phyloP scores from a whole-genome alignment of 305 asterid genomes.

The Ajuga reptans region DNA sequence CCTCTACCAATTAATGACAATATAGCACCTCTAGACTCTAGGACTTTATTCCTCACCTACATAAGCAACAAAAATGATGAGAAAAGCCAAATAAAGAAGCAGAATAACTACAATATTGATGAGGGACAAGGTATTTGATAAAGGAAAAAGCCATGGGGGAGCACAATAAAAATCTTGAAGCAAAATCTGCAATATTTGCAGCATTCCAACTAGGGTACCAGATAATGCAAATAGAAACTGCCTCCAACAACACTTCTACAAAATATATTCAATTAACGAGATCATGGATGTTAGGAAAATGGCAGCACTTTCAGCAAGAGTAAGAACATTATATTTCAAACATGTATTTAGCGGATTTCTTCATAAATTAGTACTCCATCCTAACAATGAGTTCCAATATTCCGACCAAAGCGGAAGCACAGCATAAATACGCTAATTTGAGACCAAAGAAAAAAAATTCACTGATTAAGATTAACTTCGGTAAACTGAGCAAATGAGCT shows the following conservation, averaged over 20 bases:
- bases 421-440: neutral
- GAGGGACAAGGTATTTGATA: neutral
- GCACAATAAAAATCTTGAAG: neutral
- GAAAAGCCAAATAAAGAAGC: neutral
- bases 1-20: conserved; percentile 83
- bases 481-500: neutral
- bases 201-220: neutral
- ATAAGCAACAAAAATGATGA: conserved; percentile 17
- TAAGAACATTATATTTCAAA: neutral
- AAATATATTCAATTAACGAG: neutral
- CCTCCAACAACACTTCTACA: neutral
- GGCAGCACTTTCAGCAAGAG: neutral
- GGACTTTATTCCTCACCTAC: conserved; percentile 80
- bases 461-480: neutral
- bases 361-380: neutral
- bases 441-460: neutral
- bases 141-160: neutral
- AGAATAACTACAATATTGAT: neutral
- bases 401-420: neutral
- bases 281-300: neutral
- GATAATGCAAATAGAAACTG: neutral
- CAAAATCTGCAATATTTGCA: neutral
- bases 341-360: neutral
- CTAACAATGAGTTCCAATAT: neutral
- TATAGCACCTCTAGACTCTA: conserved; percentile 80